These are phyloP conservation scores for Schwanniomyces occidentalis DNA, from an alignment of 805 yeast genomes.

Conservation along the genomic window DNA sequence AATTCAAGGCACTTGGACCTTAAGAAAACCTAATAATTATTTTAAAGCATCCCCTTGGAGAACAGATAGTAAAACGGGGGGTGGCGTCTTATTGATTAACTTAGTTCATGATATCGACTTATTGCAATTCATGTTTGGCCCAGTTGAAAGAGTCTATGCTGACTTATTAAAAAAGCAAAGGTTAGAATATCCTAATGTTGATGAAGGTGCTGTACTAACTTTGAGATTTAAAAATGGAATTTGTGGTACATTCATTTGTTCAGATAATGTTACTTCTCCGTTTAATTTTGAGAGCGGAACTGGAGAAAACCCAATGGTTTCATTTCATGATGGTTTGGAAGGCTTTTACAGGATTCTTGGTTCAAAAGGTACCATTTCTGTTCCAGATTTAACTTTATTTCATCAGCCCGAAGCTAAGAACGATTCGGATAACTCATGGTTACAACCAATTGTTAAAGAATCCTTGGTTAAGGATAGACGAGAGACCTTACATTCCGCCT, in stretches of 20 bases:
- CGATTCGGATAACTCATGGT: slow-evolving; percentile 22
- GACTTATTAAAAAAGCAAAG: slow-evolving; percentile 34
- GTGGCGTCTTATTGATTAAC: slow-evolving; percentile 39
- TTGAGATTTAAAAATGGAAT: slow-evolving; percentile 31
- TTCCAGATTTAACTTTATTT: slow-evolving; percentile 37
- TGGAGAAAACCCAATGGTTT: slow-evolving; percentile 41
- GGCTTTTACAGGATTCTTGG: slow-evolving; percentile 42
- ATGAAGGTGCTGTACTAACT: slow-evolving; percentile 39
- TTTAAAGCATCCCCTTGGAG: slow-evolving; percentile 36
- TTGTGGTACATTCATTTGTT: slow-evolving; percentile 37
- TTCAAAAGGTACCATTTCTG: slow-evolving; percentile 36
- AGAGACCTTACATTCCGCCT: slow-evolving; percentile 11
- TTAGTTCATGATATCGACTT: slow-evolving; percentile 41
- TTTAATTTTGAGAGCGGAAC: slow-evolving; percentile 40
- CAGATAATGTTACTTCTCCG: slow-evolving; percentile 39
- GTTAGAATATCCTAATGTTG: slow-evolving; percentile 25
- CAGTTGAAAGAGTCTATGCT: slow-evolving; percentile 36
- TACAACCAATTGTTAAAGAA: slow-evolving; percentile 18
- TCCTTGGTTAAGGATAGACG: slow-evolving; percentile 12
- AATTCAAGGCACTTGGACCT: slow-evolving; percentile 41
- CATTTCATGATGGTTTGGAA: slow-evolving; percentile 24
- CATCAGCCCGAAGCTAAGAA: slow-evolving; percentile 19
- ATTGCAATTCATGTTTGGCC: slow-evolving; percentile 39
- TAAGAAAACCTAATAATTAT: slow-evolving; percentile 36
- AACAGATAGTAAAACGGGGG: slow-evolving; percentile 25